phyloP scores from a whole-genome alignment of 1,284 basidiomycete species.

The Rhodotorula sp. region DNA sequence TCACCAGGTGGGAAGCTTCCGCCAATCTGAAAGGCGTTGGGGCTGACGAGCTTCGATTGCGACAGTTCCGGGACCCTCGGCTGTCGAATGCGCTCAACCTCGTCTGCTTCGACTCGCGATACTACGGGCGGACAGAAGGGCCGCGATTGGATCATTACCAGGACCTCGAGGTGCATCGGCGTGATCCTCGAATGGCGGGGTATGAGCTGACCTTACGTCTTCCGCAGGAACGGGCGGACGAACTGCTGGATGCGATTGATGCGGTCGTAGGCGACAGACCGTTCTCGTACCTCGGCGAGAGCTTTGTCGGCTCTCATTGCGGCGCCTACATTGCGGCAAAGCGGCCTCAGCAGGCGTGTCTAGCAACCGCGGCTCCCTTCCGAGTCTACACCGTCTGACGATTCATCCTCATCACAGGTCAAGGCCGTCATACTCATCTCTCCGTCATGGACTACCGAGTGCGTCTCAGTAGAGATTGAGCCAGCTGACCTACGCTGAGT shows the following conservation, averaged over 20 bases:
- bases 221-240: constrained; percentile 26
- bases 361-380: background rate
- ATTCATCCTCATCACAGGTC: background rate
- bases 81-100: constrained; percentile 15
- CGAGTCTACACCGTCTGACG: too few species aligned
- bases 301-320: constrained; percentile 21
- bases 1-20: constrained; percentile 6
- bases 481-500: too few species aligned
- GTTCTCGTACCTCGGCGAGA: constrained; percentile 17
- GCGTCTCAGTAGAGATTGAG: too few species aligned
- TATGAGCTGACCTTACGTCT: background rate
- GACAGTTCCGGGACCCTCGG: constrained; percentile 16
- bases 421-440: constrained; percentile 15
- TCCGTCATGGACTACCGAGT: constrained; percentile 18
- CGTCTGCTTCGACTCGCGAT: constrained; percentile 19
- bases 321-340: constrained; percentile 4
- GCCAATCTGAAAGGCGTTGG: too few species aligned
- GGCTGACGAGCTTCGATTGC: background rate
- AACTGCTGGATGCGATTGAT: constrained; percentile 21
- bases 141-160: constrained; percentile 5
- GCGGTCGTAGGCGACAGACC: constrained; percentile 11
- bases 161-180: constrained; percentile 9
- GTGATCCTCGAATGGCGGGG: background rate
- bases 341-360: constrained; percentile 15
- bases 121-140: constrained; percentile 13